phyloP scores from a whole-genome alignment of 2,329 filamentous ascomycete genomes.

The Nemania sp. region DNA sequence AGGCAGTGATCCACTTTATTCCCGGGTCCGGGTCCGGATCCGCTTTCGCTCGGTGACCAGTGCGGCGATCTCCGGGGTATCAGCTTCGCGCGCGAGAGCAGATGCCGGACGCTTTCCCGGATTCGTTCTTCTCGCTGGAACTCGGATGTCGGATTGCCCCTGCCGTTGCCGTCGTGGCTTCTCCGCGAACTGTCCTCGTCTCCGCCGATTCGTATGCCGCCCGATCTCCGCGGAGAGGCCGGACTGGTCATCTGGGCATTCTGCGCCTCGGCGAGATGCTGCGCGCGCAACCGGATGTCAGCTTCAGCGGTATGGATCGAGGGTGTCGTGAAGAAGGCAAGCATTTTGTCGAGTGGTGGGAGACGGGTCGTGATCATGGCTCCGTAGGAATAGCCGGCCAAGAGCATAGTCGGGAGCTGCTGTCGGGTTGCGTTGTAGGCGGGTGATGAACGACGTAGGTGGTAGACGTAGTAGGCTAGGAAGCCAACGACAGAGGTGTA shows the following conservation, averaged over 20 bases:
- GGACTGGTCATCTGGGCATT: slow-evolving; percentile 49
- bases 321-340: slow-evolving; percentile 61
- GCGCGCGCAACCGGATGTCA: slow-evolving; percentile 72
- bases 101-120: slow-evolving; percentile 52
- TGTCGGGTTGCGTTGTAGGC: neutral
- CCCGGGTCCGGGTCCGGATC: slow-evolving; percentile 9
- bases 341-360: slow-evolving; percentile 63
- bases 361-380: slow-evolving; percentile 78
- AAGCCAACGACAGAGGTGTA: slow-evolving; percentile 85
- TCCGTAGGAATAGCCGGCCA: slow-evolving; percentile 91
- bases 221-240: slow-evolving; percentile 40
- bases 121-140: slow-evolving; percentile 53
- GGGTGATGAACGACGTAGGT: slow-evolving; percentile 51
- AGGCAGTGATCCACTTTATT: slow-evolving; percentile 29
- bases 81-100: slow-evolving; percentile 49
- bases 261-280: slow-evolving; percentile 68
- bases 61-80: slow-evolving; percentile 32
- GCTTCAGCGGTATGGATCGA: slow-evolving; percentile 61
- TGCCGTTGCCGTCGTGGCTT: slow-evolving; percentile 45
- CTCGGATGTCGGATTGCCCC: neutral
- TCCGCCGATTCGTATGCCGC: slow-evolving; percentile 56
- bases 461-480: slow-evolving; percentile 72
- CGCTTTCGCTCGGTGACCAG: slow-evolving; percentile 21
- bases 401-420: slow-evolving; percentile 43
- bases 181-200: slow-evolving; percentile 49